These are phyloP conservation scores for Aspergillus nanangensis DNA, from an alignment of 495 filamentous ascomycete species.

Conservation along the genomic window DNA sequence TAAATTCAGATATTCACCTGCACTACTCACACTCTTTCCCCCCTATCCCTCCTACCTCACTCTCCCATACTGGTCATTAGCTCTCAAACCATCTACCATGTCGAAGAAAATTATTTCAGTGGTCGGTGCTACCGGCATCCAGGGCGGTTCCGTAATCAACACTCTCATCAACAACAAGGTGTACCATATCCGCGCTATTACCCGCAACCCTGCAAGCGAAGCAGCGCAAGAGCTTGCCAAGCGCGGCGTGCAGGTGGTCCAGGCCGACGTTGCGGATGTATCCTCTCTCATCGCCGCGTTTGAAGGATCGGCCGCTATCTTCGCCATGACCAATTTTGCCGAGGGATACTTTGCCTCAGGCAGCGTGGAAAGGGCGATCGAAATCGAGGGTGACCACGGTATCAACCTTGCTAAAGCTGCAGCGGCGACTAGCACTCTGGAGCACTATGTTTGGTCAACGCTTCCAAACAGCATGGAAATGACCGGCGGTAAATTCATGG, in stretches of 20 bases:
- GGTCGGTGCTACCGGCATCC: conserved; percentile 43
- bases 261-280: conserved; percentile 38
- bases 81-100: background rate
- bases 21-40: background rate
- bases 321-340: conserved; percentile 48
- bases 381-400: conserved; percentile 14
- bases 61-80: background rate
- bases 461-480: conserved; percentile 12
- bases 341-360: conserved; percentile 12
- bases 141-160: conserved; percentile 40
- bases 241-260: conserved; percentile 41
- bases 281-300: conserved; percentile 38
- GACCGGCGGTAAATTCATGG: conserved; percentile 11
- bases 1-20: background rate
- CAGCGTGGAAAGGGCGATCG: conserved; percentile 2
- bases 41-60: background rate
- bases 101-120: conserved; percentile 11
- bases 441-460: conserved; percentile 27
- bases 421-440: conserved; percentile 11
- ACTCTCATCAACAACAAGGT: conserved; percentile 21
- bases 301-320: conserved; percentile 41
- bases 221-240: conserved; percentile 28
- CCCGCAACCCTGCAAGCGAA: conserved; percentile 31
- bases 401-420: conserved; percentile 26
- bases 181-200: conserved; percentile 41